Percentiles rank a stretch among this genome's conserved stretches.
phyloP scores from a whole-genome alignment of 1,284 basidiomycete genomes.

The Ceratobasidium sp. region DNA sequence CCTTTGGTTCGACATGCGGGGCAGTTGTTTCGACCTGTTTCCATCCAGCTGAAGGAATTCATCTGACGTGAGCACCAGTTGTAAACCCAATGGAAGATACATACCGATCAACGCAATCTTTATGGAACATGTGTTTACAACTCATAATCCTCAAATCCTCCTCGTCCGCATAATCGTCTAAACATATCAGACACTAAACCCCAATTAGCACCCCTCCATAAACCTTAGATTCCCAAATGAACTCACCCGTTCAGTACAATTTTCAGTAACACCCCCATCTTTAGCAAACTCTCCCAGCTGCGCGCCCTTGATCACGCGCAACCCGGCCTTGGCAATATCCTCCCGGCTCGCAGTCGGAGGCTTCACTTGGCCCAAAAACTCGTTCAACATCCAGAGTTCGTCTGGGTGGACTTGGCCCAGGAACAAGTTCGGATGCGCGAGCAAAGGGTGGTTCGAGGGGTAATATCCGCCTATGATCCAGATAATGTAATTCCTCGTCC shows the following conservation, averaged over 20 bases:
- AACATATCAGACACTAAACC: constrained; percentile 80
- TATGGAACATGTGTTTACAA: constrained; percentile 90
- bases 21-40: constrained; percentile 88
- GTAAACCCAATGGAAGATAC: constrained; percentile 8
- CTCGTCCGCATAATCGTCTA: constrained; percentile 82
- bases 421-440: constrained; percentile 80
- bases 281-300: constrained; percentile 70
- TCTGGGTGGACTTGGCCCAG: constrained; percentile 76
- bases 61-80: neutral
- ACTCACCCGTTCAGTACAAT: constrained; percentile 81
- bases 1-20: constrained; percentile 81
- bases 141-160: constrained; percentile 83
- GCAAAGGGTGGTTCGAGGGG: constrained; percentile 85
- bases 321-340: constrained; percentile 84
- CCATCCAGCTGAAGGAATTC: constrained; percentile 71
- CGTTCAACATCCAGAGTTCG: constrained; percentile 79
- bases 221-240: too few relatives aligned
- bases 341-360: constrained; percentile 76
- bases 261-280: constrained; percentile 75
- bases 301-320: constrained; percentile 67
- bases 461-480: constrained; percentile 75
- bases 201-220: too few relatives aligned
- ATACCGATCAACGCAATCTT: constrained; percentile 79
- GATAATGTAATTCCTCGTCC: constrained; percentile 51
- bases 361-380: constrained; percentile 81